A percentile compares a stretch with the other conserved stretches of the same genome.
Conservation (phyloP, 768 basidiomycete genomes). For the Rhizopogon rudus region DNA sequence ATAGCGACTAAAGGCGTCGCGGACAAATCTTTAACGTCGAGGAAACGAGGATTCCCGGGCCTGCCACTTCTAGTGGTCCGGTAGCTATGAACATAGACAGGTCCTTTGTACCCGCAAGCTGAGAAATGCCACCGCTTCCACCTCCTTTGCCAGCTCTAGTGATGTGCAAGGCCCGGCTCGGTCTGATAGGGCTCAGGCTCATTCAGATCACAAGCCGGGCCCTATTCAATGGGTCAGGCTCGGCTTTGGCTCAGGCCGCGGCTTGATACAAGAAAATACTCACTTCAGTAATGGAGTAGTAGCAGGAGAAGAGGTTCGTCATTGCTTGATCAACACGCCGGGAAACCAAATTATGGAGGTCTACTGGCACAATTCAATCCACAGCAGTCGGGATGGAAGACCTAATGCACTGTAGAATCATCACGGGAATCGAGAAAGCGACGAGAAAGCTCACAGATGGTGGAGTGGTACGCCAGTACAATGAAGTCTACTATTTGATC, state of each 20-base stretch:
- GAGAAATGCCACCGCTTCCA: constrained; percentile 18
- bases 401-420: no score
- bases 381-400: no score
- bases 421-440: not conserved
- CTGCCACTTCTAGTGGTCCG: not conserved
- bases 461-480: constrained; percentile 70
- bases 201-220: no score
- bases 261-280: no score
- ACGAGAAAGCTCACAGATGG: constrained; percentile 44
- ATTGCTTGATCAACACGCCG: constrained; percentile 47
- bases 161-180: no score
- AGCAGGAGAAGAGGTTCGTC: constrained; percentile 26
- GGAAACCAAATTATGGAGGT: constrained; percentile 60
- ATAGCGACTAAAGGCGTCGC: constrained; percentile 12
- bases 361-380: constrained; percentile 83
- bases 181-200: no score
- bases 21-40: constrained; percentile 20
- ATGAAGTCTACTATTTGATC: constrained; percentile 48
- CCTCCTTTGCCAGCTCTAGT: not conserved
- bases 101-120: constrained; percentile 13
- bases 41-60: not conserved
- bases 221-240: no score
- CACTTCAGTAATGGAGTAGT: no score
- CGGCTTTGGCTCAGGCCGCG: no score
- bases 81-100: constrained; percentile 3